Evolutionary conservation across 495 filamentous ascomycete genomes (phyloP).

Genomic region (Penicillium chermesinum): DNA sequence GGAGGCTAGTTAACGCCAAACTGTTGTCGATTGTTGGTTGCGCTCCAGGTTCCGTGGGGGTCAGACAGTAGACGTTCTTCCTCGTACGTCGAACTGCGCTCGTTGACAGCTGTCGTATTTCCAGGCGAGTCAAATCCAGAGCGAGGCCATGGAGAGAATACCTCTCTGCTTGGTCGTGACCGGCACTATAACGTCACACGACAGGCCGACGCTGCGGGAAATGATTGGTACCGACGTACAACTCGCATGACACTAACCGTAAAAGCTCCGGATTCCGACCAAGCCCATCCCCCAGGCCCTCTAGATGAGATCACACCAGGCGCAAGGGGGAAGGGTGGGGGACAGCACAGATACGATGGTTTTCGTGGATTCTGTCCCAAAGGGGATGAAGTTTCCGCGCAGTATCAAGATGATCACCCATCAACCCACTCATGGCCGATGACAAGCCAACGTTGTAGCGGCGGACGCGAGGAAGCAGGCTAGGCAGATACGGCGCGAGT

Average conservation of each 20-base stretch:
- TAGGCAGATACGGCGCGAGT: too few species aligned
- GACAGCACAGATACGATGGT: not conserved
- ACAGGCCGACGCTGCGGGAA: conserved; percentile 2
- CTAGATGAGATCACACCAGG: conserved; percentile 1
- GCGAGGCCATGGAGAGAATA: too few species aligned
- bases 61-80: too few species aligned
- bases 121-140: not conserved
- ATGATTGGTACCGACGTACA: conserved; percentile 18
- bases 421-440: not conserved
- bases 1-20: conserved; percentile 8
- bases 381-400: too few species aligned
- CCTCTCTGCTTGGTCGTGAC: not conserved
- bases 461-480: too few species aligned
- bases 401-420: not conserved
- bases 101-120: not conserved
- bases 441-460: too few species aligned
- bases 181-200: conserved; percentile 10
- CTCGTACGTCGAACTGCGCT: too few species aligned
- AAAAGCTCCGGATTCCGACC: conserved; percentile 8
- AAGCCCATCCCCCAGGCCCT: not conserved
- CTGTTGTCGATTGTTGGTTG: conserved; percentile 17
- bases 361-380: too few species aligned
- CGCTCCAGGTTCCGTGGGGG: too few species aligned
- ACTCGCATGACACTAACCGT: conserved; percentile 12
- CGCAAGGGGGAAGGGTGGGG: conserved; percentile 7